Conservation (phyloP, 345 rosid genomes). For the Hypericum androsaemum region DNA sequence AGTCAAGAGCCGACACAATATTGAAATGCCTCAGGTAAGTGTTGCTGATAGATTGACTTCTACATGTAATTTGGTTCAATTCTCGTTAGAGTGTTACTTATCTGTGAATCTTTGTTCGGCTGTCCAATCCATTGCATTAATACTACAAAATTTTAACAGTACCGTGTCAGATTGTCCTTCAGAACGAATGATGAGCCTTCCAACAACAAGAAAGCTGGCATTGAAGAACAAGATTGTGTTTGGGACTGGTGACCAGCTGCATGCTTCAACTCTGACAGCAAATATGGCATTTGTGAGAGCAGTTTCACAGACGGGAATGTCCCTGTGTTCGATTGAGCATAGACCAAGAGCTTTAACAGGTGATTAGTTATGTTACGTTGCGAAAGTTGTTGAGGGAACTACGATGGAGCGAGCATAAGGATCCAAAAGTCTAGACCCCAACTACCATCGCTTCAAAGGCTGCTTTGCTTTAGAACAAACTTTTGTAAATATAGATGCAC, state of each 20-base stretch:
- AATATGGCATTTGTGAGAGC: constrained; percentile 88
- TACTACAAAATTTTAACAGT: constrained; percentile 32
- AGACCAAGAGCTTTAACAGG: constrained; percentile 86
- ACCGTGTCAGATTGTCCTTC: constrained; percentile 63
- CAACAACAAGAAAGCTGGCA: constrained; percentile 83
- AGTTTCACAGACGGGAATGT: constrained; percentile 85
- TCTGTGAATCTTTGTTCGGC: background rate
- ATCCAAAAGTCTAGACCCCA: no score
- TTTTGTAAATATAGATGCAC: no score
- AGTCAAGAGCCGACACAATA: constrained; percentile 51
- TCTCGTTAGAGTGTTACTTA: background rate
- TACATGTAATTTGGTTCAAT: background rate
- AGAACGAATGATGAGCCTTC: constrained; percentile 62
- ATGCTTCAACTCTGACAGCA: constrained; percentile 74
- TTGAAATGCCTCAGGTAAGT: constrained; percentile 53
- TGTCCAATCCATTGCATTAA: constrained; percentile 6
- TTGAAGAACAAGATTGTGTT: constrained; percentile 71
- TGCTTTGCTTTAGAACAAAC: no score
- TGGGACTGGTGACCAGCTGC: constrained; percentile 86
- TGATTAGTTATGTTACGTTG: constrained; percentile 21
- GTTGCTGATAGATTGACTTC: constrained; percentile 2
- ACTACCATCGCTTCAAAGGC: no score
- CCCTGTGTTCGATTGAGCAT: constrained; percentile 58
- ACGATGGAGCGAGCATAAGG: no score
- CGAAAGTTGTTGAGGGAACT: background rate